Evolutionary conservation across 148 eudicot species (phyloP).

Genomic region (Rhododendron henanense): DNA sequence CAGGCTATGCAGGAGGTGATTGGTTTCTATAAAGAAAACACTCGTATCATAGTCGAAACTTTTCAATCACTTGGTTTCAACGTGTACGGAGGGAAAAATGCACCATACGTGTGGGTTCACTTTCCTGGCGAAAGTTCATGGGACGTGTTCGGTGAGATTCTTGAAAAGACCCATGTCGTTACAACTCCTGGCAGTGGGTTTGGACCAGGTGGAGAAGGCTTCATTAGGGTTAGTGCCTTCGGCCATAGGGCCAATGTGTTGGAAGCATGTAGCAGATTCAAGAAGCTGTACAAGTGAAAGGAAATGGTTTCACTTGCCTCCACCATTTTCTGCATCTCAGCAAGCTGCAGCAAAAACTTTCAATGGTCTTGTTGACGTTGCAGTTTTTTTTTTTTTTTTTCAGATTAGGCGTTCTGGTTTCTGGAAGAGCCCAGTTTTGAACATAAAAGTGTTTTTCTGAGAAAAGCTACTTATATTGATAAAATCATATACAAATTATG

Average conservation of each 20-base stretch:
- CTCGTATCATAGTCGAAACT: slow-evolving; percentile 48
- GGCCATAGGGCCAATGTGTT: slow-evolving; percentile 65
- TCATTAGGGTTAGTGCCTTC: slow-evolving; percentile 68
- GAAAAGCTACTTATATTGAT: too few relatives aligned
- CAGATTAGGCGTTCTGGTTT: too few relatives aligned
- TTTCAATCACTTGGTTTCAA: slow-evolving; percentile 49
- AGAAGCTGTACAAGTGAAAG: slow-evolving; percentile 68
- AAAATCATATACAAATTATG: too few relatives aligned
- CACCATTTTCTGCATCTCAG: neutral
- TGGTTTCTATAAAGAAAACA: slow-evolving; percentile 68
- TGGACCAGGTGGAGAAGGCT: slow-evolving; percentile 72
- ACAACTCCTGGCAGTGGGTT: slow-evolving; percentile 83
- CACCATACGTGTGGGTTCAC: slow-evolving; percentile 88
- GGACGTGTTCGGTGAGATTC: slow-evolving; percentile 67
- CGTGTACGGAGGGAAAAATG: slow-evolving; percentile 74
- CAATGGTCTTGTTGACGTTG: neutral
- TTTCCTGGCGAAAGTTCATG: slow-evolving; percentile 79
- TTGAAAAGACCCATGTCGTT: slow-evolving; percentile 63
- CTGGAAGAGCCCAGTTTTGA: neutral
- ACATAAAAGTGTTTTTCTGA: neutral
- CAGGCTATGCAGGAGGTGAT: slow-evolving; percentile 48
- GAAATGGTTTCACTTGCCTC: neutral
- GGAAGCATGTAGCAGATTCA: slow-evolving; percentile 92
- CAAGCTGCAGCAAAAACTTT: neutral
- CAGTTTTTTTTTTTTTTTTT: too few relatives aligned